Percentiles rank a stretch among this genome's conserved stretches.
Conservation (phyloP, 2,329 filamentous ascomycete genomes). For the Aspergillus costaricaensis region DNA sequence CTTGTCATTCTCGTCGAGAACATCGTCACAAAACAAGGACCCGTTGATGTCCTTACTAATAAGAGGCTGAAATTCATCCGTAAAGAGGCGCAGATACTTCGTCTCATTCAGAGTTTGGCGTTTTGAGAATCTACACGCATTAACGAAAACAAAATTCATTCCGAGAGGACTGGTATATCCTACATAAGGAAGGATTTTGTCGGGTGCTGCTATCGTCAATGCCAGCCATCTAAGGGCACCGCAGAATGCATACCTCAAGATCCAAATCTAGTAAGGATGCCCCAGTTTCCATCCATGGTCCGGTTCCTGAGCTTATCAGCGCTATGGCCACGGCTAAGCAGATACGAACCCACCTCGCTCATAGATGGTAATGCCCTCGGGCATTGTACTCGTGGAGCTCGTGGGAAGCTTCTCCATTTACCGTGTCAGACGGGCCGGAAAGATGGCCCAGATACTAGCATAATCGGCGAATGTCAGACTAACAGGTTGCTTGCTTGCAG, state of each 20-base stretch:
- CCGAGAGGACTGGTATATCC: background rate
- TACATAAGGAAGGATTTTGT: background rate
- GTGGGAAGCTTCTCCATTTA: background rate
- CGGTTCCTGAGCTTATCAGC: background rate
- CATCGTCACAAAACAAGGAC: constrained; percentile 21
- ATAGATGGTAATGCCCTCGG: background rate
- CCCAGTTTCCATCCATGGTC: background rate
- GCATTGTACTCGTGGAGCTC: background rate
- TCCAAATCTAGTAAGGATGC: background rate
- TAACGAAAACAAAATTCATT: background rate
- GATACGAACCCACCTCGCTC: background rate
- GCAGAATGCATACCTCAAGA: background rate
- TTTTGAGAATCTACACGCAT: background rate
- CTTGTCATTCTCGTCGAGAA: background rate
- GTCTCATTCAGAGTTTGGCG: background rate
- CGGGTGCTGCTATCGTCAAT: background rate
- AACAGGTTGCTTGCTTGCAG: background rate
- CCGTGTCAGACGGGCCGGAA: background rate
- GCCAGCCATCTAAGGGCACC: background rate
- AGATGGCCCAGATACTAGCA: background rate
- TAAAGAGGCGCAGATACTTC: background rate
- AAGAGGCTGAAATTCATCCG: constrained; percentile 11
- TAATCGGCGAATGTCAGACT: background rate
- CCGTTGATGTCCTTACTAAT: constrained; percentile 23
- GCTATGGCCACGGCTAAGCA: background rate